Base-by-base conservation (phyloP, 2,329 filamentous ascomycete species). In the Leptographium flavum region DNA sequence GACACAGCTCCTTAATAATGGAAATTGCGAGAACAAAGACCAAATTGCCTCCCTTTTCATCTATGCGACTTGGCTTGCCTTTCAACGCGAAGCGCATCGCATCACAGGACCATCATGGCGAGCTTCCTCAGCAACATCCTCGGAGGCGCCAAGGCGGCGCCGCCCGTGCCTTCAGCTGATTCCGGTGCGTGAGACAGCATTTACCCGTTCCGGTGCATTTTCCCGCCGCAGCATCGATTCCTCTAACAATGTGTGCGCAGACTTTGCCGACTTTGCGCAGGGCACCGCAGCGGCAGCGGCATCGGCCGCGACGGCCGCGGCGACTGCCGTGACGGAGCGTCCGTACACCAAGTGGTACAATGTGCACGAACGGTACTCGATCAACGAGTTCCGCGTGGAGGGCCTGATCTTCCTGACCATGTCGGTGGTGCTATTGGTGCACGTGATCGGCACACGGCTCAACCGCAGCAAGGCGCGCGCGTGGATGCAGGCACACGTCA, bases 291-390 rank as follows among this genome's bases (percentile, higher is more conserved):
- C 85, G 46, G 63, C 69, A 22, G 73, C 73, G 47, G 65, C 59
- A 17, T 36, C 45, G 4, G 43, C 42, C 23, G 25, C 41, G 62
- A 70, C 51, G 48, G 63, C 62, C 31, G 63, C 64, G 36, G 62
- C 64, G 41, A 55, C 58, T 49, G 68, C 67, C 38, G 61, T 65
- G 39, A 69, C 71, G 38, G 63, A 60, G 37, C 67, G 70, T 23
- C 83, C 85, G 14, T 95, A 83, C 63, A 94, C 87, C 43, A 87
- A 86, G 70, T 98, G 92, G 92, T 98, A 96, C 68, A 87, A 87
- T 46, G 71, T 96, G 50, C 92, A 94, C 74, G 88, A 96, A 74
- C 87, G 92, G 58, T 80, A 88, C 57, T 79, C 79, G 23, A 68
- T 81, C 49, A 73, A 72, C 57, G 92, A 98, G 62, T 98, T 98